Evolutionary conservation across 1,284 basidiomycete genomes (phyloP).

Genomic region (Lentinus polychrous): DNA sequence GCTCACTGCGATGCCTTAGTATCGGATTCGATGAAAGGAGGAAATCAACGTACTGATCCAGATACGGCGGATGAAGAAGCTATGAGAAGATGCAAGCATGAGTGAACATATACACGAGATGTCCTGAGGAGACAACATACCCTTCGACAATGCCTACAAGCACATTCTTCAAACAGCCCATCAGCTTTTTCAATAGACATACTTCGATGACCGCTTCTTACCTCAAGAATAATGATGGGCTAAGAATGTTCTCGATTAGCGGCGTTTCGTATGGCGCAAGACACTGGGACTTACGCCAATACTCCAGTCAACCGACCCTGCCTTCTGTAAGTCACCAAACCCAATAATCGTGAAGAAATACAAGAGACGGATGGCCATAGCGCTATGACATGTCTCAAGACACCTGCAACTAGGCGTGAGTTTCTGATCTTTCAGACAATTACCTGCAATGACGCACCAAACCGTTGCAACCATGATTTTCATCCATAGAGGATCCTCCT

Average conservation of each 20-base stretch:
- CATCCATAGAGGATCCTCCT: neutral
- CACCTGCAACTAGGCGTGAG: neutral
- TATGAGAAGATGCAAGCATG: neutral
- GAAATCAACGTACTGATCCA: neutral
- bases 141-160: neutral
- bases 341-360: neutral
- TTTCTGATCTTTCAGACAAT: too few species aligned
- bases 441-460: neutral
- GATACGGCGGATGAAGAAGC: neutral
- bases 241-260: too few species aligned
- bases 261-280: too few species aligned
- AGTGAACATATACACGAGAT: neutral
- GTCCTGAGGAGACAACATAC: neutral
- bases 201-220: too few species aligned
- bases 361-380: neutral
- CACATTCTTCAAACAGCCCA: too few species aligned
- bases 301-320: neutral
- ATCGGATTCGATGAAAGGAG: neutral
- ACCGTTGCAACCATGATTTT: neutral
- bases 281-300: too few species aligned
- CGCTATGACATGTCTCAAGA: neutral
- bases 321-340: neutral
- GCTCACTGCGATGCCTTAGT: too few species aligned
- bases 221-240: too few species aligned
- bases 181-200: too few species aligned